Evolutionary conservation across 345 rosid species (phyloP).

Genomic region (Populus tremula): DNA sequence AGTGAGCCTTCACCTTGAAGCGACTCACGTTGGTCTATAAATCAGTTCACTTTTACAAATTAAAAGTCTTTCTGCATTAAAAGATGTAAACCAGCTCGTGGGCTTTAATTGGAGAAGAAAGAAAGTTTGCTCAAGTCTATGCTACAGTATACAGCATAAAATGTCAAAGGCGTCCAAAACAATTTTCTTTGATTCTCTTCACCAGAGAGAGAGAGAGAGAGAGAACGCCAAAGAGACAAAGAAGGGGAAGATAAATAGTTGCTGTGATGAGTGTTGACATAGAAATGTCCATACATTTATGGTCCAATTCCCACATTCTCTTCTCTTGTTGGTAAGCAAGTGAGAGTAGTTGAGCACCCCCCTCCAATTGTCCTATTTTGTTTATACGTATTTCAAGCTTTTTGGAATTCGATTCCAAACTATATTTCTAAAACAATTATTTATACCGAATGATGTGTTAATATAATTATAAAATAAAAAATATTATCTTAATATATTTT

Average conservation of each 20-base stretch:
- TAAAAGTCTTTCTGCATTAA: constrained; percentile 43
- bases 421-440: no score
- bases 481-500: no score
- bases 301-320: constrained; percentile 32
- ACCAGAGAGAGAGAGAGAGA: neutral
- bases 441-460: no score
- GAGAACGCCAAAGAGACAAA: constrained; percentile 14
- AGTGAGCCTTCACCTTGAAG: constrained; percentile 40
- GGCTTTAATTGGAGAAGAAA: constrained; percentile 39
- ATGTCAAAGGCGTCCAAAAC: constrained; percentile 30
- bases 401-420: no score
- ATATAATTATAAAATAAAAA: no score
- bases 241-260: constrained; percentile 20
- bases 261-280: constrained; percentile 3
- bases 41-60: constrained; percentile 31
- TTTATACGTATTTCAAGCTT: neutral
- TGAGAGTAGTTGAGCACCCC: constrained; percentile 76
- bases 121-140: constrained; percentile 22
- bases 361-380: constrained; percentile 25
- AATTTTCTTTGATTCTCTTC: constrained; percentile 19
- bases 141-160: constrained; percentile 1
- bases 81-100: constrained; percentile 52
- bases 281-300: constrained; percentile 1
- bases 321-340: constrained; percentile 56
- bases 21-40: constrained; percentile 12